Evolutionary conservation across 768 basidiomycete genomes (phyloP), one percentile per base, ranked within the genome.

Genomic region (Leucocoprinus birnbaumii): DNA sequence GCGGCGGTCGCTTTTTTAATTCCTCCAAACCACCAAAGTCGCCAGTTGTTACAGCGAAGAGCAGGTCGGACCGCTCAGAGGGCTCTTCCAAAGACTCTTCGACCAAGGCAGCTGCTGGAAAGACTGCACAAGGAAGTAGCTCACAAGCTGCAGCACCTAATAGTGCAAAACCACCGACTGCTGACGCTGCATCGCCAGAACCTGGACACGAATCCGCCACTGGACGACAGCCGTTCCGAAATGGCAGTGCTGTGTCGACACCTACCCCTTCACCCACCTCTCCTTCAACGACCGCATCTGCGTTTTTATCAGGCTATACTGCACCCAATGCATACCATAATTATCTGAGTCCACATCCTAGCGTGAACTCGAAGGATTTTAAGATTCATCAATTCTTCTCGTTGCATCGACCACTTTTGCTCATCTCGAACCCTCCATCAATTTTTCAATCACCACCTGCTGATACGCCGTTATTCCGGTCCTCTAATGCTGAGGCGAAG

Each of bases 351-450:
- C 59, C 71, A 10, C 86, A 89, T 59, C 86, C 85, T 1, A 61
- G 78, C 22, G 62, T 91, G 53, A 82, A 77, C 51, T 65, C 85
- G 10, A 82, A 85, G 58, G 88, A 89, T 60, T 84, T 88, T 69
- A 87, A 85, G 63, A 78, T 91, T 10, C 89, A 92, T 65, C 87
- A 89, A 51, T 93, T 94, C 70, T 93, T 94, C 71, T 82, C 91
- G 2, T 73, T 91, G 27, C 85, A 93, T 62, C 81, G 91, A 11
- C 91, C 91, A 1, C 75, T 93, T 2, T 80, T 92, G 19, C 80
- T 89, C 35, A 75, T 92, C 41, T 71, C 79, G 25, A 80, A 85
- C 58, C 84, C 89, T 0, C 61, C 83, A 0, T 73, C 82, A 8
- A 71, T 84, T 54, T 74, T 91, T 54, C 62, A 70, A 11, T 62